Conservation (phyloP, 1,139 yeast species). For the Zygosaccharomyces pseudobailii region DNA sequence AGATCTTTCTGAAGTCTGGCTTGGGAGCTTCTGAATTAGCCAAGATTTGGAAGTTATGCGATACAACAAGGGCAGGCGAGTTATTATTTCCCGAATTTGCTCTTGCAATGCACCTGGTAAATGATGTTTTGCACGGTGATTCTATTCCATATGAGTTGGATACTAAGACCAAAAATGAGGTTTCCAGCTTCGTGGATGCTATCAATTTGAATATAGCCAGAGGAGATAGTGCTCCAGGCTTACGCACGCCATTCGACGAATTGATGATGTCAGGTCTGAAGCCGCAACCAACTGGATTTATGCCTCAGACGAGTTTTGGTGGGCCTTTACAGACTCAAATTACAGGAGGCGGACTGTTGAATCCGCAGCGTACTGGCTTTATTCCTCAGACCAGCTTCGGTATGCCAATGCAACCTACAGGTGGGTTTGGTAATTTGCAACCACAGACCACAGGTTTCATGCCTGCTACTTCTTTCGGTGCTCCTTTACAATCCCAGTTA, state of each 20-base stretch:
- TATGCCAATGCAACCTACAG: conserved; percentile 20
- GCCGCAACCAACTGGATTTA: conserved; percentile 38
- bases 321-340: conserved; percentile 32
- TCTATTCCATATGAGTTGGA: conserved; percentile 71
- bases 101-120: conserved; percentile 83
- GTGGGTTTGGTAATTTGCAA: conserved; percentile 35
- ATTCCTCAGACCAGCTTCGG: conserved; percentile 31
- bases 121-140: conserved; percentile 70
- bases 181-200: conserved; percentile 79
- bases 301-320: conserved; percentile 15
- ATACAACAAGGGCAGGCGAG: conserved; percentile 79
- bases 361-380: conserved; percentile 35
- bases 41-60: conserved; percentile 86
- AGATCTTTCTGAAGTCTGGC: conserved; percentile 75
- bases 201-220: conserved; percentile 78
- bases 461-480: conserved; percentile 22
- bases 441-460: conserved; percentile 25
- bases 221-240: conserved; percentile 36
- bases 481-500: conserved; percentile 24
- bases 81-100: conserved; percentile 93
- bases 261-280: conserved; percentile 28
- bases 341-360: conserved; percentile 34
- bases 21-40: conserved; percentile 73
- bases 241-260: conserved; percentile 34
- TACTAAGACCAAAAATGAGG: conserved; percentile 72